phyloP scores from a whole-genome alignment of 805 yeast species.

The Candida pseudofarinosa region DNA sequence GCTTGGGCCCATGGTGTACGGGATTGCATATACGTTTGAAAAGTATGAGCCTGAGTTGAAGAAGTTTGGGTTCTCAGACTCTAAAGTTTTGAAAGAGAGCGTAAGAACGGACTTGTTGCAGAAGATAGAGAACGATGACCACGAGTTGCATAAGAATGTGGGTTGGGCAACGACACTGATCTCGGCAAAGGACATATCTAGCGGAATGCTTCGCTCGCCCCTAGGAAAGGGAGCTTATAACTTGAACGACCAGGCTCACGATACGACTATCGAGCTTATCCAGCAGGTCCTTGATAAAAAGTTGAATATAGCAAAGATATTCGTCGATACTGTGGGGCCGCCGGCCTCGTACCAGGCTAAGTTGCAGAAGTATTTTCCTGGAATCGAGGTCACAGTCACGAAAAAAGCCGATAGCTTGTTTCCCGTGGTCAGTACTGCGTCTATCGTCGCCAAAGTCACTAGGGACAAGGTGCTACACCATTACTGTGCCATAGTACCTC shows the following conservation, averaged over 20 bases:
- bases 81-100: constrained; percentile 76
- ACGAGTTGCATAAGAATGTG: constrained; percentile 49
- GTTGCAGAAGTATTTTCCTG: constrained; percentile 65
- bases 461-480: constrained; percentile 62
- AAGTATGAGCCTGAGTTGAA: constrained; percentile 44
- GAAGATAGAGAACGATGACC: constrained; percentile 45
- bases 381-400: constrained; percentile 69
- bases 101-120: constrained; percentile 61
- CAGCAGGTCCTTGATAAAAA: constrained; percentile 58
- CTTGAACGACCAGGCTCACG: constrained; percentile 94
- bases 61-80: constrained; percentile 84
- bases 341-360: constrained; percentile 81
- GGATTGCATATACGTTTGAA: constrained; percentile 70
- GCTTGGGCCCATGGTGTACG: constrained; percentile 96
- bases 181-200: constrained; percentile 82
- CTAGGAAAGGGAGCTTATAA: constrained; percentile 55
- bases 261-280: constrained; percentile 80
- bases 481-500: constrained; percentile 24
- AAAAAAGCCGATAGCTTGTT: constrained; percentile 92
- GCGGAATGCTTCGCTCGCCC: constrained; percentile 73
- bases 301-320: constrained; percentile 65
- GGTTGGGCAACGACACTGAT: constrained; percentile 88
- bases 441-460: constrained; percentile 94
- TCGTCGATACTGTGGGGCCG: constrained; percentile 96
- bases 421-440: constrained; percentile 92